Percentiles rank a stretch among this genome's conserved stretches.
Conservation (phyloP, 1,284 basidiomycete genomes). For the Polyporus tsugae region DNA sequence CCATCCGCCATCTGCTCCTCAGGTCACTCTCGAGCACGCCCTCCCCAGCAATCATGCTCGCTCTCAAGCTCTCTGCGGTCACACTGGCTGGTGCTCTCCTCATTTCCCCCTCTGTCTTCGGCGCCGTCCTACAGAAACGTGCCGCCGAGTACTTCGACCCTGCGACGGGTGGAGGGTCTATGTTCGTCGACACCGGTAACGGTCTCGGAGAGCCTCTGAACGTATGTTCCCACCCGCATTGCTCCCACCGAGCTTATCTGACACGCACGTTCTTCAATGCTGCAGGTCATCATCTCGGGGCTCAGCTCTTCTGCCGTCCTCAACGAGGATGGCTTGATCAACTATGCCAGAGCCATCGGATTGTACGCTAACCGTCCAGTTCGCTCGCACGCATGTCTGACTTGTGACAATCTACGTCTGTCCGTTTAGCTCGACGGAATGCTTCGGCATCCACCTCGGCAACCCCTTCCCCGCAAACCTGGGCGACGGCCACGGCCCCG, state of each 20-base stretch:
- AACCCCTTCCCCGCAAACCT: slow-evolving; percentile 71
- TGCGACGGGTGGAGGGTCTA: slow-evolving; percentile 55
- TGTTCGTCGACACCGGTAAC: slow-evolving; percentile 56
- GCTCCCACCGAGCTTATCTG: slow-evolving; percentile 29
- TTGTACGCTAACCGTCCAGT: slow-evolving; percentile 45
- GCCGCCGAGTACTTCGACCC: slow-evolving; percentile 54
- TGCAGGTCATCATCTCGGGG: slow-evolving; percentile 65
- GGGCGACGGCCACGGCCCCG: slow-evolving; percentile 71
- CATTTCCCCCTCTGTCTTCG: slow-evolving; percentile 16
- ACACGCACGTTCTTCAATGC: slow-evolving; percentile 44
- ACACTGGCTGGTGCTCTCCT: slow-evolving; percentile 26
- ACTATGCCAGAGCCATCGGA: slow-evolving; percentile 69
- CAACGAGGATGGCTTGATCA: slow-evolving; percentile 66
- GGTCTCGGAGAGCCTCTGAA: slow-evolving; percentile 77
- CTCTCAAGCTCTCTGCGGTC: slow-evolving; percentile 17
- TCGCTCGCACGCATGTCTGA: background rate
- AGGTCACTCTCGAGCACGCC: slow-evolving; percentile 3
- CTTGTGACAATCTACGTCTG: background rate
- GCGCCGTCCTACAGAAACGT: slow-evolving; percentile 21
- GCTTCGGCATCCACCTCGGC: slow-evolving; percentile 73
- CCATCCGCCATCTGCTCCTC: slow-evolving; percentile 14
- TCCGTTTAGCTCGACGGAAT: slow-evolving; percentile 67
- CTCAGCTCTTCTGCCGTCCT: slow-evolving; percentile 73
- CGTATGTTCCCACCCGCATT: slow-evolving; percentile 42
- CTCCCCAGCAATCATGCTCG: slow-evolving; percentile 21